Base-by-base conservation (phyloP, 306 rosid genomes). In the Purshia tridentata region DNA sequence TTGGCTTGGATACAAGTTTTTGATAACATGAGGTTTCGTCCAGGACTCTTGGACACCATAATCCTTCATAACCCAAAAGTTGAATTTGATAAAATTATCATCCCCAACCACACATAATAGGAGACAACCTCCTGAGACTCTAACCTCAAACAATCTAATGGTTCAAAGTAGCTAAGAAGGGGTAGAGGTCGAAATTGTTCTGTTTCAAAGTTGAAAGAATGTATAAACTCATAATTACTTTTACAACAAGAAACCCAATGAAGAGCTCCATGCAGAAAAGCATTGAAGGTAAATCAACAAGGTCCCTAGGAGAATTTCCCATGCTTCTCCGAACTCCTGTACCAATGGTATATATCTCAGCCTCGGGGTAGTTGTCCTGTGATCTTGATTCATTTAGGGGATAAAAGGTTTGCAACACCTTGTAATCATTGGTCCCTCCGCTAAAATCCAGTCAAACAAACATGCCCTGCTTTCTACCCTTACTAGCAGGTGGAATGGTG, bases 61-160 rank as follows among this genome's bases (percentile, higher is more conserved):
- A 18, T 73, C 76, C 12, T 37, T 72, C 76, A 72, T 72, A 18
- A 72, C 46, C 76, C 69, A 59, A 22, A 72, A 47, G 7, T 48
- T 69, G 48, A 59, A 59, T 9, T 19, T 2, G 2, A 2, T 29
- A 29, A 3, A 29, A 29, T 13, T 45, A 12, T 10, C 44, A 18
- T 41, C 45, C 52, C 37, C 73, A 16, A 68, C 51, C 35, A 29
- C 9, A 44, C 45, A 68, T 7, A 68, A 9, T 51, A 49, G 11
- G 20, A 67, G 72, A 23, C 72, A 67, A 20, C 20, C 72, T 23
- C 8, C 35, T 3, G 46, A 45, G 35, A 72, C 76, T 20, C 67
- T 68, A 40, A 72, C 29, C 2, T 23, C 29, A 23, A 23, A 23
- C 29, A 23, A 23, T 23, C 29, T 23, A 2, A 23, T 37, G 11